Evolutionary conservation across 306 rosid species (phyloP).

Genomic region (Malus domestica): DNA sequence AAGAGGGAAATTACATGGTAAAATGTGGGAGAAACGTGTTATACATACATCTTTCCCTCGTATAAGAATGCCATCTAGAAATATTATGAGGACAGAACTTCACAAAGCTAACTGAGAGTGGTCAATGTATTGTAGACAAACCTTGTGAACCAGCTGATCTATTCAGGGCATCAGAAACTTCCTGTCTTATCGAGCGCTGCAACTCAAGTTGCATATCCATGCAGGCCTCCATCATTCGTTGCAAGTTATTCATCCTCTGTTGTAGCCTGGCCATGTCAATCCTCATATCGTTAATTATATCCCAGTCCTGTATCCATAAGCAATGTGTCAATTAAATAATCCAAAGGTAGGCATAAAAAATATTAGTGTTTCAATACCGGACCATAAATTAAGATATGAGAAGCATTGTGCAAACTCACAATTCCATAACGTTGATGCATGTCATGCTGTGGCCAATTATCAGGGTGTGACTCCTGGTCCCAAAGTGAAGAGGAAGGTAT

Average conservation of each 20-base stretch:
- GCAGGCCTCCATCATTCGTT: conserved; percentile 89
- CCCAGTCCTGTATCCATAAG: conserved; percentile 65
- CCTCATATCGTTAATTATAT: conserved; percentile 76
- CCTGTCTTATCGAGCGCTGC: conserved; percentile 93
- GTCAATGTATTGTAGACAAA: conserved; percentile 13
- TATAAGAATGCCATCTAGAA: too few species aligned
- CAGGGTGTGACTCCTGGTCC: conserved; percentile 58
- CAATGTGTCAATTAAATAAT: not conserved
- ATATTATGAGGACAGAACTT: not conserved
- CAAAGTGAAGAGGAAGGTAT: conserved; percentile 59
- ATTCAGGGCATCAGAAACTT: conserved; percentile 92
- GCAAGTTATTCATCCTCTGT: conserved; percentile 90
- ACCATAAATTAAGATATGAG: not conserved
- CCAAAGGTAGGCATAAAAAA: not conserved
- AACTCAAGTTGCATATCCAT: conserved; percentile 99
- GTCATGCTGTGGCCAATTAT: conserved; percentile 62
- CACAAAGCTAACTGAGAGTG: not conserved
- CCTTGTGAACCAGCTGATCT: conserved; percentile 67
- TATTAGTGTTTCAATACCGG: not conserved
- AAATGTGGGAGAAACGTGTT: not conserved
- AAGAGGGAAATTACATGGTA: not conserved
- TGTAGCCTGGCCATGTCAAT: conserved; percentile 95
- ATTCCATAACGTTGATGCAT: conserved; percentile 67
- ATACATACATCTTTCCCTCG: too few species aligned
- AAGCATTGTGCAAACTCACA: conserved; percentile 35